Percentiles rank a stretch among this genome's conserved stretches.
Conservation (phyloP, 352 stramenopile species). For the Phytophthora meadii region DNA sequence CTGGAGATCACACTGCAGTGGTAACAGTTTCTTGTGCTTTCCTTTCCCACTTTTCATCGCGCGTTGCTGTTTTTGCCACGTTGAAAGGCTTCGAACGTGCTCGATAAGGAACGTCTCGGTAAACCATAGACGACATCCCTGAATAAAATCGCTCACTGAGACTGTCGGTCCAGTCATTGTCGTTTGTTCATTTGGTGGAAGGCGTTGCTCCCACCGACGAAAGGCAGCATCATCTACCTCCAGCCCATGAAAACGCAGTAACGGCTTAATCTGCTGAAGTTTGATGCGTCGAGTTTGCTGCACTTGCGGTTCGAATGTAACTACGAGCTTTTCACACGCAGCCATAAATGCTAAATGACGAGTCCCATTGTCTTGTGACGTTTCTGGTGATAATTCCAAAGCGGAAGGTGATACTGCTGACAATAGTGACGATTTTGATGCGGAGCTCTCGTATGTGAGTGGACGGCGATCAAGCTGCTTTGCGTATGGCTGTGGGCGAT, state of each 20-base stretch:
- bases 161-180: constrained; percentile 20
- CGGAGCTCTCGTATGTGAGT: constrained; percentile 12
- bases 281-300: constrained; percentile 41
- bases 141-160: constrained; percentile 50
- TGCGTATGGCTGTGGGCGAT: constrained; percentile 43
- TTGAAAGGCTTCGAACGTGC: constrained; percentile 29
- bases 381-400: constrained; percentile 15
- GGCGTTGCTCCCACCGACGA: constrained; percentile 66
- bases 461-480: constrained; percentile 35
- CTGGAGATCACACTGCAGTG: constrained; percentile 20
- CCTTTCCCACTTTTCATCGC: constrained; percentile 19
- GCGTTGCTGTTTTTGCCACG: constrained; percentile 35
- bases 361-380: constrained; percentile 4
- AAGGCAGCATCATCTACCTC: constrained; percentile 48
- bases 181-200: constrained; percentile 23
- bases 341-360: constrained; percentile 50
- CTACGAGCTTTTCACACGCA: constrained; percentile 57
- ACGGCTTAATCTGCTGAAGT: constrained; percentile 41
- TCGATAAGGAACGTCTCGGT: constrained; percentile 52
- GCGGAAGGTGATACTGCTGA: constrained; percentile 2
- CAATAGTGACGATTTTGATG: constrained; percentile 13
- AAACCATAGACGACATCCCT: constrained; percentile 65
- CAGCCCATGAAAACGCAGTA: constrained; percentile 53
- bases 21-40: constrained; percentile 23
- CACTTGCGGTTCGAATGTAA: constrained; percentile 50